Evolutionary conservation across 2,329 filamentous ascomycete genomes (phyloP), one percentile per base, ranked within the genome.

Genomic region (Dothidotthia symphoricarpi): DNA sequence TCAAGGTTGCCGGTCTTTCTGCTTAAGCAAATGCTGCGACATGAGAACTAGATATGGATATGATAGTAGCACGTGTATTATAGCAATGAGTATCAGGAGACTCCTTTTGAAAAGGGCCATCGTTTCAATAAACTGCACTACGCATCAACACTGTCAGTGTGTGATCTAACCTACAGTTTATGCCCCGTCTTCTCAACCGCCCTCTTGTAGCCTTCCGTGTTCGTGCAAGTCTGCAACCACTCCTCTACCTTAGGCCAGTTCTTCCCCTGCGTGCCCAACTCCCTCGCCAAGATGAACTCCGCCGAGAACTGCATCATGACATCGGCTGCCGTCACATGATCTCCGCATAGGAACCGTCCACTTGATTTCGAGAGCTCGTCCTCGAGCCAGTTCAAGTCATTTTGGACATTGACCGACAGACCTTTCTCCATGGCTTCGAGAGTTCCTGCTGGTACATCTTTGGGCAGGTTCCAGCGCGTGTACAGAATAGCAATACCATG

Each of bases 401-500:
- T 72, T 14, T 65, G 55, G 2, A 75, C 64, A 39, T 74, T 75
- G n/a, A 47, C 53, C 9, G 64, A 57, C 47, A 73, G 44, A 0
- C 61, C 59, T 16, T 65, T 53, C 17, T 72, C 67, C 8, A 68
- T 67, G 11, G 56, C 60, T 24, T 55, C 55, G 10, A 66, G 41
- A 11, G 63, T 55, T 13, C 63, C 63, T 9, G 45, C 34, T 2
- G 55, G 46, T 3, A 47, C 52, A 16, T 50, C 37, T 31, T 61
- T 51, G 6, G 68, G 63, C n/a, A 69, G 57, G 38, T 67, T 62
- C 69, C 67, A 73, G 4, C 68, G 66, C 6, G 65, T 61, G 47
- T 75, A 75, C 11, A 70, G 53, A 16, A 74, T 65, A 1, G 71
- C 66, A 2, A 75, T 63, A 7, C 52, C 63, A 43, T 75, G 73